These are phyloP conservation scores for Coniochaeta prunicola DNA, from an alignment of 2,329 filamentous ascomycete genomes.

Conservation along the genomic window DNA sequence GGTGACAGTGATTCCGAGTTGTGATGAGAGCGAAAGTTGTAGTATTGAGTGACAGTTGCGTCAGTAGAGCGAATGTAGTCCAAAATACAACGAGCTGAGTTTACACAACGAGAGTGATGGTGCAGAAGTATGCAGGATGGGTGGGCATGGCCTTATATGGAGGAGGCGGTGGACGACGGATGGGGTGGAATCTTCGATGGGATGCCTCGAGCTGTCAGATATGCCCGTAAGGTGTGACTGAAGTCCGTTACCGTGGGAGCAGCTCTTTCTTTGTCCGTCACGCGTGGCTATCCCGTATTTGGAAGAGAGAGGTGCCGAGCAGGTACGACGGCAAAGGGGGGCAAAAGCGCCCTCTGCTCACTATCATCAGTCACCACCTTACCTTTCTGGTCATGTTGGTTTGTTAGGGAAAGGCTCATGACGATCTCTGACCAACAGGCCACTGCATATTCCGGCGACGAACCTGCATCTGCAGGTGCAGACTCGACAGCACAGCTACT, in stretches of 20 bases:
- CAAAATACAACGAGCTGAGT: neutral
- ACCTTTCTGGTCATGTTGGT: neutral
- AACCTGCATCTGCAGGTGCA: slow-evolving; percentile 1
- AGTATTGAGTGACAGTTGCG: neutral
- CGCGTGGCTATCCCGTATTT: neutral
- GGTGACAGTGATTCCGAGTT: neutral
- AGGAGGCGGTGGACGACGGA: neutral
- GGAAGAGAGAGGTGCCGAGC: neutral
- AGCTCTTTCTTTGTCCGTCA: neutral
- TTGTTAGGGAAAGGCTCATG: neutral
- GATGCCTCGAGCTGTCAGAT: neutral
- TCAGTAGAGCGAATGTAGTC: neutral
- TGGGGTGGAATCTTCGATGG: neutral
- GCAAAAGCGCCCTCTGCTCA: neutral
- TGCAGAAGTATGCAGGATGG: neutral
- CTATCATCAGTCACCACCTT: neutral
- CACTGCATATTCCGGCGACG: neutral
- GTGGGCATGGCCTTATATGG: neutral
- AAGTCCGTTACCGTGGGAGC: neutral
- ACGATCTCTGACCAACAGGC: neutral
- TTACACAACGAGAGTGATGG: neutral
- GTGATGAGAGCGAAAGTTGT: neutral
- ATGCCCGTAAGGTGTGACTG: neutral
- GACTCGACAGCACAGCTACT: neutral
- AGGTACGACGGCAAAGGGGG: neutral